Conservation (phyloP, 176 grass and related monocot genomes). For the Microstegium vimineum region DNA sequence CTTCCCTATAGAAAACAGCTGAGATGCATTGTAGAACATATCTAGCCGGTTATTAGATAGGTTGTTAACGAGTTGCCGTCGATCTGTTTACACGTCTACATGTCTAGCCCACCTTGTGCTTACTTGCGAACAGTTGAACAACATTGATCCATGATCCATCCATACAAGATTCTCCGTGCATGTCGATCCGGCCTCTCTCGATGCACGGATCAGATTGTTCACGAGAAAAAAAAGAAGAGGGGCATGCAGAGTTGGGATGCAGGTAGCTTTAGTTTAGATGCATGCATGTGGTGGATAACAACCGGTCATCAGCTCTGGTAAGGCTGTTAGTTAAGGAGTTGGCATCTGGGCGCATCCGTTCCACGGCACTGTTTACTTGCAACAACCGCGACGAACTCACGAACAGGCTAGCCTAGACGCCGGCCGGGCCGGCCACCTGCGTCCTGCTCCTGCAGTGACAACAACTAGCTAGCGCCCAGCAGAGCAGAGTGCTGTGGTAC, state of each 20-base stretch:
- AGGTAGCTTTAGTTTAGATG: neutral
- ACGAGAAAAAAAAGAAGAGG: neutral
- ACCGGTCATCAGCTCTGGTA: too few relatives aligned
- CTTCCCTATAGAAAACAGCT: neutral
- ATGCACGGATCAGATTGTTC: neutral
- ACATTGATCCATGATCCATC: neutral
- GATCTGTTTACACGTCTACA: neutral
- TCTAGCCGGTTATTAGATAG: neutral
- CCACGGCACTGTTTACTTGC: conserved; percentile 8
- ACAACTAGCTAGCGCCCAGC: neutral
- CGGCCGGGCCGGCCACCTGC: too few relatives aligned
- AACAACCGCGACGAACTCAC: neutral
- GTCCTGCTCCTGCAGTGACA: neutral
- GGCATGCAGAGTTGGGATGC: neutral
- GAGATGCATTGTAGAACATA: neutral
- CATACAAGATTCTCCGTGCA: neutral
- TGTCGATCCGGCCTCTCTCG: neutral
- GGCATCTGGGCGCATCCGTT: conserved; percentile 7
- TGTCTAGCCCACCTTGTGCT: neutral
- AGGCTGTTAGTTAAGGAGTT: conserved; percentile 7
- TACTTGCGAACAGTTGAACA: neutral
- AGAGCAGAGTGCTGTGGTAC: too few relatives aligned
- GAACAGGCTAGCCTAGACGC: too few relatives aligned
- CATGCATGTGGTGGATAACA: neutral
- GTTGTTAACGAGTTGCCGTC: conserved; percentile 1